These are phyloP conservation scores for Oldenlandia corymbosa DNA, from an alignment of 257 asterid species.

Conservation along the genomic window DNA sequence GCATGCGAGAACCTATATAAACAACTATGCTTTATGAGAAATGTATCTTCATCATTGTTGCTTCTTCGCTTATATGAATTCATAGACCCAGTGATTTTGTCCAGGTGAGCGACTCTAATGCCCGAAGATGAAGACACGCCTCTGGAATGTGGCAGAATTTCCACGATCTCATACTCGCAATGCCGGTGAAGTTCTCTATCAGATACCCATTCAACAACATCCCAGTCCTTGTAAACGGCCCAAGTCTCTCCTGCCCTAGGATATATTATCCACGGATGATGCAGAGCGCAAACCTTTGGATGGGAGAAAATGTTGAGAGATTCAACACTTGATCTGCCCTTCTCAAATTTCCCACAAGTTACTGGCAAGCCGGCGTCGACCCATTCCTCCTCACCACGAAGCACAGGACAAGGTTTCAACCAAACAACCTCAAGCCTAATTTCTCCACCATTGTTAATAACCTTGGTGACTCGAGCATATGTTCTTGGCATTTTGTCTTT, in stretches of 20 bases:
- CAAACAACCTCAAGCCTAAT: background rate
- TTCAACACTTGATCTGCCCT: conserved; percentile 17
- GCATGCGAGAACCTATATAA: conserved; percentile 8
- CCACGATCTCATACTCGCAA: conserved; percentile 58
- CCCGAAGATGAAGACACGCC: conserved; percentile 33
- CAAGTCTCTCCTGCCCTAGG: conserved; percentile 64
- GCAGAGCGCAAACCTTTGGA: conserved; percentile 20
- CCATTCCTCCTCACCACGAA: conserved; percentile 23
- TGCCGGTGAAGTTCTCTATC: conserved; percentile 38
- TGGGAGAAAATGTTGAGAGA: conserved; percentile 38
- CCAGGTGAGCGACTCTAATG: conserved; percentile 41
- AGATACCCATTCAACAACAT: too few relatives aligned
- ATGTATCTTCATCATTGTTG: background rate
- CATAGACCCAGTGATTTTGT: conserved; percentile 45
- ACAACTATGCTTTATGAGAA: background rate
- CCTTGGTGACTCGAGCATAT: conserved; percentile 47
- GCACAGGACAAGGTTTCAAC: background rate
- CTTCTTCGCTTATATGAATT: background rate
- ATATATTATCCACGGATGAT: conserved; percentile 31
- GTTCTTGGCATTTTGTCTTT: conserved; percentile 46
- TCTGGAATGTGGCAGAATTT: conserved; percentile 33
- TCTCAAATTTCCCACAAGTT: conserved; percentile 53
- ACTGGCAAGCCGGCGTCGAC: conserved; percentile 37
- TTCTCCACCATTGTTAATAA: conserved; percentile 1
- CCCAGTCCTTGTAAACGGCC: conserved; percentile 65